Conservation (phyloP, 2,329 filamentous ascomycete genomes). For the Botryosphaeria dothidea region DNA sequence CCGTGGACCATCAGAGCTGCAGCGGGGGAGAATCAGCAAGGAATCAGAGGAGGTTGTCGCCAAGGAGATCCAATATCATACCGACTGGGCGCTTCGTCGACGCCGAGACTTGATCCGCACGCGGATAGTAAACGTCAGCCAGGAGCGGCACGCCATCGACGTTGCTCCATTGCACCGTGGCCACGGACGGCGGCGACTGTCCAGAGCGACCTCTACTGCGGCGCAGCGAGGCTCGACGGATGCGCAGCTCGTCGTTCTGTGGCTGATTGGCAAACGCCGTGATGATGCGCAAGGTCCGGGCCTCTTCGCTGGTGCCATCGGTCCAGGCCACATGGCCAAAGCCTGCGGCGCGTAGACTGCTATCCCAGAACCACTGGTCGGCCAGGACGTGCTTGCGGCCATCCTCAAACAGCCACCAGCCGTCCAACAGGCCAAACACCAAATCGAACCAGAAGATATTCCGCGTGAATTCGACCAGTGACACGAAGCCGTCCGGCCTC, state of each 20-base stretch:
- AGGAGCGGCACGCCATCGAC: no score
- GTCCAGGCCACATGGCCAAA: conserved; percentile 28
- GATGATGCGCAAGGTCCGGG: not conserved
- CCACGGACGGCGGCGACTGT: no score
- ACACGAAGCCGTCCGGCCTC: conserved; percentile 30
- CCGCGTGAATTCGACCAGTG: conserved; percentile 34
- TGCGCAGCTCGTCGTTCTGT: no score
- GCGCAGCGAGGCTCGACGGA: no score
- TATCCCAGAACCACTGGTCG: conserved; percentile 25
- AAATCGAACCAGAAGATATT: conserved; percentile 36
- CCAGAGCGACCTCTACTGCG: no score
- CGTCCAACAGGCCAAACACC: conserved; percentile 41
- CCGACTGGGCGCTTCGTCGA: conserved; percentile 1
- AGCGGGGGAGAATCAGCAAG: not conserved
- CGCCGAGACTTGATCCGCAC: no score
- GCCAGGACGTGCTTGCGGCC: conserved; percentile 30
- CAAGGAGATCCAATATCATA: no score
- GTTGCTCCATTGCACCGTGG: no score
- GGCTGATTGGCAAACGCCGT: no score
- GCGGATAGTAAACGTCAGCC: no score
- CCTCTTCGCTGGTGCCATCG: conserved; percentile 23
- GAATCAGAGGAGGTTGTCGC: not conserved
- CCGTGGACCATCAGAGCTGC: conserved; percentile 47
- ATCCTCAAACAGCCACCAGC: conserved; percentile 44
- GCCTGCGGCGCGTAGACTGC: conserved; percentile 23